Evolutionary conservation across 768 basidiomycete species (phyloP).

Genomic region (Lentinula boryana): DNA sequence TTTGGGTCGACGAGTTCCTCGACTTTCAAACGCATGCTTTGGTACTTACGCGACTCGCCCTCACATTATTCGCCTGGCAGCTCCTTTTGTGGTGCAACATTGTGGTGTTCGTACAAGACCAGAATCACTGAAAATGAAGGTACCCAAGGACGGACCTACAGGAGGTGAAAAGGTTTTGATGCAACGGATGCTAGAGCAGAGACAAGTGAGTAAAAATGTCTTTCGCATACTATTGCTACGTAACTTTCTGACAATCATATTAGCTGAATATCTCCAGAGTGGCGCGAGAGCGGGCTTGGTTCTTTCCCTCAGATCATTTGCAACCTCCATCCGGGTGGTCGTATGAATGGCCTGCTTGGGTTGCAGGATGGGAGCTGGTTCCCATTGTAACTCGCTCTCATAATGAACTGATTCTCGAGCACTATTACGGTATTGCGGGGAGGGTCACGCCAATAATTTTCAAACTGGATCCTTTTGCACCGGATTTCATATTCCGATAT

Average conservation of each 20-base stretch:
- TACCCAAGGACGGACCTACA: neutral
- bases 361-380: constrained; percentile 3
- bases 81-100: neutral
- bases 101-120: constrained; percentile 1
- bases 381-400: constrained; percentile 1
- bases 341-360: constrained; percentile 1
- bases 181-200: neutral
- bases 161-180: neutral
- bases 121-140: neutral
- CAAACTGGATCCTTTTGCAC: neutral
- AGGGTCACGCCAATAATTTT: constrained; percentile 1
- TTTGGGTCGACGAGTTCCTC: neutral
- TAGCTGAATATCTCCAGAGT: neutral
- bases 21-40: neutral
- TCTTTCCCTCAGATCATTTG: neutral
- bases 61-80: neutral
- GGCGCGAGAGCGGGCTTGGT: neutral
- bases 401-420: constrained; percentile 3
- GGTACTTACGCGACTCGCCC: neutral
- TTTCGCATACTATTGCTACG: too few relatives aligned
- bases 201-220: neutral
- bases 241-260: too few relatives aligned
- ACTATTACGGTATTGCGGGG: constrained; percentile 1
- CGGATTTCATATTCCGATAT: constrained; percentile 4
- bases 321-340: neutral